Percentiles rank a stretch among this genome's conserved stretches.
Evolutionary conservation across 2,329 filamentous ascomycete species (phyloP).

Genomic region (Colletotrichum somersetense): DNA sequence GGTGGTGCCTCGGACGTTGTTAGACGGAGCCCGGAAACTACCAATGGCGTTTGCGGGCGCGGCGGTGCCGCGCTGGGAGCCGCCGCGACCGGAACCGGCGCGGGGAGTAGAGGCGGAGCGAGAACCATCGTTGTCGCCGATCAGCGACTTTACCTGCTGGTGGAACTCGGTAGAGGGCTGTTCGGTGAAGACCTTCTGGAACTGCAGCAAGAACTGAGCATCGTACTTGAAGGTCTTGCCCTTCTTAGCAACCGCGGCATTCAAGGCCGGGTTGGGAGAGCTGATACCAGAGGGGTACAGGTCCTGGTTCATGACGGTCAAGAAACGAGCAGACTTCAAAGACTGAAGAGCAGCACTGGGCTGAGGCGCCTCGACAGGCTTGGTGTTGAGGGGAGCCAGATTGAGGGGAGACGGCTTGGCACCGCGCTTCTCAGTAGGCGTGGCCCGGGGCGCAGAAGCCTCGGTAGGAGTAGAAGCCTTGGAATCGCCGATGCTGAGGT

Average conservation of each 20-base stretch:
- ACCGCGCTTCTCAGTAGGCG: slow-evolving; percentile 68
- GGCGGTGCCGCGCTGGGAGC: slow-evolving; percentile 64
- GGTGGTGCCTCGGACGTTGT: slow-evolving; percentile 73
- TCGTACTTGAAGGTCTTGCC: slow-evolving; percentile 93
- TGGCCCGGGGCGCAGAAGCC: slow-evolving; percentile 63
- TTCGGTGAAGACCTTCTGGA: slow-evolving; percentile 95
- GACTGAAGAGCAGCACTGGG: slow-evolving; percentile 95
- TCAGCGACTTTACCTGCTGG: slow-evolving; percentile 85
- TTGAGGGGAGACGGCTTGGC: slow-evolving; percentile 90
- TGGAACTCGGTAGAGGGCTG: slow-evolving; percentile 96
- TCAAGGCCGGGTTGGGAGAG: slow-evolving; percentile 93
- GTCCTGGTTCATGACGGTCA: slow-evolving; percentile 82
- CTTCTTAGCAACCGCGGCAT: slow-evolving; percentile 82
- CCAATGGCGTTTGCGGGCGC: slow-evolving; percentile 73
- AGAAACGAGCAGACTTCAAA: slow-evolving; percentile 89
- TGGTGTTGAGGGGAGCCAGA: slow-evolving; percentile 83
- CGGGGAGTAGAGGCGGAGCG: slow-evolving; percentile 74
- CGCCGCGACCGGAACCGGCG: slow-evolving; percentile 63
- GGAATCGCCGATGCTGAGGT: slow-evolving; percentile 61
- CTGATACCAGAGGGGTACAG: slow-evolving; percentile 86
- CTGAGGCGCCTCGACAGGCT: slow-evolving; percentile 89
- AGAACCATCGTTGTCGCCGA: slow-evolving; percentile 80
- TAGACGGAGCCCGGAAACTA: slow-evolving; percentile 64
- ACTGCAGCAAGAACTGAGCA: slow-evolving; percentile 94
- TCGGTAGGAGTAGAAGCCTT: slow-evolving; percentile 58